These are phyloP conservation scores for Talaromyces sp. DNA, from an alignment of 2,329 filamentous ascomycete species.

Conservation along the genomic window DNA sequence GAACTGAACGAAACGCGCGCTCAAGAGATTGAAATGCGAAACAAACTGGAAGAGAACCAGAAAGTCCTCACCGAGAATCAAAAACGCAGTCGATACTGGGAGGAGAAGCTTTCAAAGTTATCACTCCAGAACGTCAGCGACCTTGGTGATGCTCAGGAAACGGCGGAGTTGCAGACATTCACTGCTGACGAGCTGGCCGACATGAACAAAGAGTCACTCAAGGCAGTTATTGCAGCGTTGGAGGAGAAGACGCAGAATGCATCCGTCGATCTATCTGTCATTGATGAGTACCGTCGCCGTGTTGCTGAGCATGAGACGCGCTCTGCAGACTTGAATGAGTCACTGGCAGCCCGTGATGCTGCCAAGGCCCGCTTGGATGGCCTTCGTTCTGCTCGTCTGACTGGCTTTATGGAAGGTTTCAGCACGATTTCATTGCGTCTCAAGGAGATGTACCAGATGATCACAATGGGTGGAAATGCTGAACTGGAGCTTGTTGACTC, in stretches of 20 bases:
- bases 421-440: conserved; percentile 87
- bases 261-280: conserved; percentile 82
- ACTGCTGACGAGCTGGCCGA: conserved; percentile 68
- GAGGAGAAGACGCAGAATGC: conserved; percentile 79
- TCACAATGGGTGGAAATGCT: conserved; percentile 98
- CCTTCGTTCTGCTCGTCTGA: conserved; percentile 80
- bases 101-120: conserved; percentile 84
- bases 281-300: conserved; percentile 82
- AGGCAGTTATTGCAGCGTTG: conserved; percentile 63
- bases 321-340: conserved; percentile 77
- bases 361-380: conserved; percentile 93
- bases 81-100: conserved; percentile 79
- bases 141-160: conserved; percentile 55
- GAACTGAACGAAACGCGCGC: conserved; percentile 88
- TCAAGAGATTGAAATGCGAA: conserved; percentile 94
- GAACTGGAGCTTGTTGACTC: conserved; percentile 96
- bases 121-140: conserved; percentile 77
- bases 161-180: conserved; percentile 66
- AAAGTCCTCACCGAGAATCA: conserved; percentile 85
- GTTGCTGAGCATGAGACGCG: conserved; percentile 79
- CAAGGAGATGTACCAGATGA: conserved; percentile 99
- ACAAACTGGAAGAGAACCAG: conserved; percentile 94
- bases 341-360: conserved; percentile 73
- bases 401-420: conserved; percentile 99
- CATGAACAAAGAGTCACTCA: conserved; percentile 62